Percentiles rank a stretch among this genome's conserved stretches.
Conservation (phyloP, 192 early-diverging fungal species). For the Chytriomyces sp. region DNA sequence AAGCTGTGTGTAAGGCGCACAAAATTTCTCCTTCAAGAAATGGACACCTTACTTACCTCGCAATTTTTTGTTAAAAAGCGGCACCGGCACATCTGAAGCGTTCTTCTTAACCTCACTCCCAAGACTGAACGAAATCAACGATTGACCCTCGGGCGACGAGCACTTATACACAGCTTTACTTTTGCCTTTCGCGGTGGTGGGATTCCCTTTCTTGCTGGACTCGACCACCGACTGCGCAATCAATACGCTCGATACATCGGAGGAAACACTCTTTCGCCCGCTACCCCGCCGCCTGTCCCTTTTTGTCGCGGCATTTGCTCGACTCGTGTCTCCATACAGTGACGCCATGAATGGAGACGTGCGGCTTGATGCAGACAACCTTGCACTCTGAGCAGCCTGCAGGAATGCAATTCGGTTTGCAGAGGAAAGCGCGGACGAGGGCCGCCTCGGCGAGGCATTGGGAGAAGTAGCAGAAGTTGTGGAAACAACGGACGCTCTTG, state of each 20-base stretch:
- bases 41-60: slow-evolving; percentile 9
- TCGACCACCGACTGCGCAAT: neutral
- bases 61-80: neutral
- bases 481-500: neutral
- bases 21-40: neutral
- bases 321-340: slow-evolving; percentile 1
- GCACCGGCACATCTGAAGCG: neutral
- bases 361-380: neutral
- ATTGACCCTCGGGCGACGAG: slow-evolving; percentile 48
- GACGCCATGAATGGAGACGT: slow-evolving; percentile 25
- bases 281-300: neutral
- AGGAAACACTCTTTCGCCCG: neutral
- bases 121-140: slow-evolving; percentile 30
- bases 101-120: neutral
- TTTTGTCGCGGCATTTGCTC: neutral
- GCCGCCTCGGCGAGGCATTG: neutral
- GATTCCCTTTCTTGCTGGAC: neutral
- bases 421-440: neutral
- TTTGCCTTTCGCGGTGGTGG: neutral
- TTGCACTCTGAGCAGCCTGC: neutral
- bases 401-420: neutral
- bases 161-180: slow-evolving; percentile 34
- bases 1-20: neutral
- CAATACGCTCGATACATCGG: neutral
- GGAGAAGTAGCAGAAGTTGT: slow-evolving; percentile 5